Base-by-base conservation (phyloP, 2,329 filamentous ascomycete genomes). In the Pseudogymnoascus sp. region DNA sequence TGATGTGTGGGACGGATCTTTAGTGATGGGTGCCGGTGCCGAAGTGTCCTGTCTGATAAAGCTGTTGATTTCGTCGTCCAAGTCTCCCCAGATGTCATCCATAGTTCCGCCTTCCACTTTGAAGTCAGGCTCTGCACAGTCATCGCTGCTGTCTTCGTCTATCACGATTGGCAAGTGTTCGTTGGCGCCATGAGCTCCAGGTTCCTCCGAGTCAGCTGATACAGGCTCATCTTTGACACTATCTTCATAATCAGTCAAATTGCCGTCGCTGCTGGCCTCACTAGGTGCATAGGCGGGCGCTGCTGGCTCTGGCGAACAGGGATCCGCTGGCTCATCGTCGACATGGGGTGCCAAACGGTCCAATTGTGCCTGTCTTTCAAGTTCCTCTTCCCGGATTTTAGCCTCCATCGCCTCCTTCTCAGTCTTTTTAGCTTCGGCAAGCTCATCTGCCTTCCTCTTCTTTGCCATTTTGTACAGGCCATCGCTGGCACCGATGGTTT, bases 121-220 rank as follows among this genome's bases (percentile, higher is more conserved):
- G 59, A 60, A 60, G 33, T 60, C 59, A 2, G 59, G 59, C 11
- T 60, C 59, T 8, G 25, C 19, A 14, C 36, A 36, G 19, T 60
- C 59, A 8, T 60, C 59, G 11, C 33, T 12, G 14, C 22, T n/a
- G n/a, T 49, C 22, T 7, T 12, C 12, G 14, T 36, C 35, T n/a
- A 45, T 23, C 41, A 7, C 0, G 6, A 23, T 45, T n/a, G 11
- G 35, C 5, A 22, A 45, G 12, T 45, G 6, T 7, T 14, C 19
- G 14, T 25, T n/a, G 4, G 4, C 41, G 19, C 41, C 41, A 45
- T 7, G 16, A 5, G 19, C 19, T 36, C 35, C 35, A 14, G 12
- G 12, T 7, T n/a, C 4, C 5, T 36, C 35, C 4, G 5, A n/a
- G 35, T 36, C 35, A n/a, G 28, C 7, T 30, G 35, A 36, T 5